Conservation (phyloP, 192 early-diverging fungal species). For the Cetraspora pellucida region DNA sequence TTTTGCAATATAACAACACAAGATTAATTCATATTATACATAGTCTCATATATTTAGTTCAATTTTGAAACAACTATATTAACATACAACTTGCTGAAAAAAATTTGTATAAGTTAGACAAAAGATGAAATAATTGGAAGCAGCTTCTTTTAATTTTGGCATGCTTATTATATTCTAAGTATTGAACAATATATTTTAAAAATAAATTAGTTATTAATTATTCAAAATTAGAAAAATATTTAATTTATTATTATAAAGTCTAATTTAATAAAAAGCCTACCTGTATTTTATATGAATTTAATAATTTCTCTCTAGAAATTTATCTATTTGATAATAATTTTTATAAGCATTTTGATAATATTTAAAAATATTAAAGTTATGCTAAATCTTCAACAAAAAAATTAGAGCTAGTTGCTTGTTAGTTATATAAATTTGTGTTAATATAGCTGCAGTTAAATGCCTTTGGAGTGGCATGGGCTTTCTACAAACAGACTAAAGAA, state of each 20-base stretch:
- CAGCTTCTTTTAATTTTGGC: constrained; percentile 7
- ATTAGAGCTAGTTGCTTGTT: background rate
- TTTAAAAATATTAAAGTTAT: background rate
- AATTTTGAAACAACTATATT: background rate
- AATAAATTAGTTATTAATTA: constrained; percentile 14
- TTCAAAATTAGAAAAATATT: background rate
- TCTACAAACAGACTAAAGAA: background rate
- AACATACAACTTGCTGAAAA: background rate
- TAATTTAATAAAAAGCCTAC: background rate
- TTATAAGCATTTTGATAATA: constrained; percentile 6
- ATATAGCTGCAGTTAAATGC: background rate
- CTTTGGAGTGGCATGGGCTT: background rate
- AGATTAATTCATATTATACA: constrained; percentile 4
- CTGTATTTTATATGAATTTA: background rate
- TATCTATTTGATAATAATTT: constrained; percentile 16
- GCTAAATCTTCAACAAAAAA: background rate
- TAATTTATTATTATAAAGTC: constrained; percentile 18
- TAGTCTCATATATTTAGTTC: background rate
- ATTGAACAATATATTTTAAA: background rate
- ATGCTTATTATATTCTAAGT: constrained; percentile 12
- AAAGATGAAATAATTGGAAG: background rate
- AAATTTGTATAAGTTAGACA: background rate
- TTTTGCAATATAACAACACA: background rate
- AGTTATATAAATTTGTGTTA: constrained; percentile 7
- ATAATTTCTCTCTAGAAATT: background rate